Percentiles rank a stretch among this genome's conserved stretches.
These are phyloP conservation scores for Trichoderma sp. DNA, from an alignment of 2,329 filamentous ascomycete genomes.

Conservation along the genomic window DNA sequence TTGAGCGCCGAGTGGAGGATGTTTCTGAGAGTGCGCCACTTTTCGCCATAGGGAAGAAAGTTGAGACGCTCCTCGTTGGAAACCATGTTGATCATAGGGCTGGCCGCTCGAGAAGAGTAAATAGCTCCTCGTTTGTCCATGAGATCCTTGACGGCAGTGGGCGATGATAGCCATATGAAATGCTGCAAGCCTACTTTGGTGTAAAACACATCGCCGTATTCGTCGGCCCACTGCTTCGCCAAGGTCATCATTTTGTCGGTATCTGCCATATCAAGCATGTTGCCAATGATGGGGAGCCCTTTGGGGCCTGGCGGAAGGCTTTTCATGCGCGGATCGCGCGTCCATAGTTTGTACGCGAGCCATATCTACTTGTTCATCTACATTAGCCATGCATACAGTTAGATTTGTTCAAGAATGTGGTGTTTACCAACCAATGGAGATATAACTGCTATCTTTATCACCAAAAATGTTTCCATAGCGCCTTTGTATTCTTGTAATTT, in stretches of 20 bases:
- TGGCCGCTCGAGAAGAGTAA: slow-evolving; percentile 46
- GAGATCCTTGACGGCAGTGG: slow-evolving; percentile 50
- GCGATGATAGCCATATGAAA: slow-evolving; percentile 49
- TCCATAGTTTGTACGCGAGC: not conserved
- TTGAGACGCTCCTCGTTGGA: slow-evolving; percentile 20
- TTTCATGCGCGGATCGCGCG: slow-evolving; percentile 6
- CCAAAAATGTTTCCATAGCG: not conserved
- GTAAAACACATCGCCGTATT: slow-evolving; percentile 54
- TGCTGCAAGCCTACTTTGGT: slow-evolving; percentile 51
- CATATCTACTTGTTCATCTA: not conserved
- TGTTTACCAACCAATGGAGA: not conserved
- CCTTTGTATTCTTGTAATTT: rapidly evolving
- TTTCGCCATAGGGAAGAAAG: slow-evolving; percentile 17
- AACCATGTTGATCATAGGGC: slow-evolving; percentile 28
- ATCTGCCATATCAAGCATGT: slow-evolving; percentile 31
- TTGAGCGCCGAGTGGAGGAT: slow-evolving; percentile 23
- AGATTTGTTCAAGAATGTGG: not conserved
- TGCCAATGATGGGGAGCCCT: slow-evolving; percentile 29
- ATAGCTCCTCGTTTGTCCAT: slow-evolving; percentile 51
- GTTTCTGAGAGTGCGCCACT: slow-evolving; percentile 12
- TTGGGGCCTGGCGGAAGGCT: slow-evolving; percentile 24
- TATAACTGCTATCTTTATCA: not conserved
- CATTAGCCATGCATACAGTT: not conserved
- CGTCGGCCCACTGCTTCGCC: slow-evolving; percentile 49
- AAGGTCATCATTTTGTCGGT: slow-evolving; percentile 33